Base-by-base conservation (phyloP, 208 protist species). In the Trypanosoma vivax region DNA sequence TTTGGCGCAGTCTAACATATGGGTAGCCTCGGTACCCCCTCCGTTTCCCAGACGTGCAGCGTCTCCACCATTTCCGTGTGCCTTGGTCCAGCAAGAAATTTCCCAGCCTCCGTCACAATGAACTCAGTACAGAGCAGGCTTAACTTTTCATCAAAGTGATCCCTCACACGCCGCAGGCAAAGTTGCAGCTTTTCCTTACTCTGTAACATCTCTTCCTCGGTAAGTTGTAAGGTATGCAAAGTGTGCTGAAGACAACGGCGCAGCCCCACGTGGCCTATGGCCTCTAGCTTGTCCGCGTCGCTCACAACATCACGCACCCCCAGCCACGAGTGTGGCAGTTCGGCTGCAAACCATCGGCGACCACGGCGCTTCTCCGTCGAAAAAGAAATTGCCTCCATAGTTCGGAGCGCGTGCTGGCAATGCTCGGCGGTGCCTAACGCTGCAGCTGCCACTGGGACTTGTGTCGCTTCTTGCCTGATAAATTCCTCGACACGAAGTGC, bases 221-320 rank as follows among this genome's bases (percentile, higher is more conserved):
- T 29, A 27, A 10, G 18, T 13, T 33, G 23, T 21, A 64, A 43
- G 2, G 25, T 24, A 23, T 66, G 50, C 6, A 7, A 14, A 24
- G 72, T 75, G 68, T 76, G 89, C 59, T 78, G 56, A 43, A 88
- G 82, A 67, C 86, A 93, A 5, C 86, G 79, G 28, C 65, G 47
- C 25, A 93, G 68, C 14, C 86, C 86, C 5, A 68, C 65, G 4
- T 54, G 50, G 21, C 86, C 86, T 41, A 93, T 86, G 7, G 86
- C 79, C 58, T 90, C 79, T 11, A 93, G 62, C 46, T 93, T 93
- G 67, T 93, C 86, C 7, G 79, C 60, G 45, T 93, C 86, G 63
- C 79, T 89, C 11, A 93, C 86, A 40, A 66, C 59, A 55, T 93
- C 76, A 27, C 86, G 76, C 13, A 82, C 83, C 16, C 50, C 43